phyloP scores from a whole-genome alignment of 805 yeast genomes.

The Blastobotrys mokoenaii region DNA sequence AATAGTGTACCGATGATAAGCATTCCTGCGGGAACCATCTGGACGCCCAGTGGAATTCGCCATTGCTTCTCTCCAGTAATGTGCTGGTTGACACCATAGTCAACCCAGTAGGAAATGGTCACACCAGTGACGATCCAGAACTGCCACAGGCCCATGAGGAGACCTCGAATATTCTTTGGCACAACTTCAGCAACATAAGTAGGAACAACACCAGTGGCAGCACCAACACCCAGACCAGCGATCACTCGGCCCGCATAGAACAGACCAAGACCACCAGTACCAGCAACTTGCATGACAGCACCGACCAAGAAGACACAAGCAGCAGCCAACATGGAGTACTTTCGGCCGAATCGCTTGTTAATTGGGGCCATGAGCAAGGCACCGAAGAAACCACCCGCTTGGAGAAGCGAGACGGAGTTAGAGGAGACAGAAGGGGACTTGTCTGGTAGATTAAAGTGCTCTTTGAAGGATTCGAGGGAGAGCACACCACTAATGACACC shows the following conservation, averaged over 20 bases:
- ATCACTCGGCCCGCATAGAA: slow-evolving; percentile 45
- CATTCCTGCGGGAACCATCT: slow-evolving; percentile 78
- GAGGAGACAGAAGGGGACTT: slow-evolving; percentile 49
- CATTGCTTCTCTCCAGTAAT: slow-evolving; percentile 15
- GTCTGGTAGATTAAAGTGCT: slow-evolving; percentile 41
- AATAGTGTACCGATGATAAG: slow-evolving; percentile 59
- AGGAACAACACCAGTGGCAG: slow-evolving; percentile 43
- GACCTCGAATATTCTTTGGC: slow-evolving; percentile 38
- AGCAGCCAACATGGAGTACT: slow-evolving; percentile 52
- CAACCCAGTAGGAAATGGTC: slow-evolving; percentile 53
- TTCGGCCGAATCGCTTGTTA: slow-evolving; percentile 68
- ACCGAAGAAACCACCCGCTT: slow-evolving; percentile 73
- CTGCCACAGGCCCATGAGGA: slow-evolving; percentile 20
- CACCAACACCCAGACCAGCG: slow-evolving; percentile 47
- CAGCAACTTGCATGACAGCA: slow-evolving; percentile 31
- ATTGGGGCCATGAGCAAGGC: slow-evolving; percentile 40
- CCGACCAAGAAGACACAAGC: slow-evolving; percentile 38
- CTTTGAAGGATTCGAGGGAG: slow-evolving; percentile 63
- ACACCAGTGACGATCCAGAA: slow-evolving; percentile 45
- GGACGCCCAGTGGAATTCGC: slow-evolving; percentile 64
- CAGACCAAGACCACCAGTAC: slow-evolving; percentile 32
- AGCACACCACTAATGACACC: slow-evolving; percentile 72
- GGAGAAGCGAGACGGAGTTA: slow-evolving; percentile 66
- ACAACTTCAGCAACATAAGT: slow-evolving; percentile 41
- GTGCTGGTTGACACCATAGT: slow-evolving; percentile 15